Percentiles rank a stretch among this genome's conserved stretches.
phyloP scores from a whole-genome alignment of 192 early-diverging fungal species.

The Coemansia sp. region DNA sequence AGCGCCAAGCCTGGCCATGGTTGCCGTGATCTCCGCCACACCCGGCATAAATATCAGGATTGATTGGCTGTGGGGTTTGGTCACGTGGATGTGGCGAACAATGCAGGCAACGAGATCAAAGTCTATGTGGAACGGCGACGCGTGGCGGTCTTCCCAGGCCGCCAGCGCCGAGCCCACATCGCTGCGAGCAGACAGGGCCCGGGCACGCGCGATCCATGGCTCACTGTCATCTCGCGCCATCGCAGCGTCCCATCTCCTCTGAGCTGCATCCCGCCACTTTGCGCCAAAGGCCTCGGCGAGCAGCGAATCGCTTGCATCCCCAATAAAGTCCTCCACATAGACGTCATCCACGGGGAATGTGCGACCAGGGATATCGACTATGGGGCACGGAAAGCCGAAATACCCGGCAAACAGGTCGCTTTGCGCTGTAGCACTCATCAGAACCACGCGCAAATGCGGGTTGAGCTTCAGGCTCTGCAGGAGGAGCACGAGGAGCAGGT shows the following conservation, averaged over 20 bases:
- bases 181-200: neutral
- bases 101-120: conserved; percentile 58
- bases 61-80: conserved; percentile 46
- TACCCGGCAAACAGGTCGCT: conserved; percentile 73
- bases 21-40: conserved; percentile 69
- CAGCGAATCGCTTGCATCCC: neutral
- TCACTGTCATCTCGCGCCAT: neutral
- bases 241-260: neutral
- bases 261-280: neutral
- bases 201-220: conserved; percentile 1
- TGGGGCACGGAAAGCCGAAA: conserved; percentile 61
- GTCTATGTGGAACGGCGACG: conserved; percentile 42
- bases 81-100: conserved; percentile 60
- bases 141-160: conserved; percentile 27
- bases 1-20: conserved; percentile 58
- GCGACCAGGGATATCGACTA: conserved; percentile 70
- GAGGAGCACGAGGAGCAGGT: conserved; percentile 79
- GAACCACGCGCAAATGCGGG: conserved; percentile 61
- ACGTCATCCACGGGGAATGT: conserved; percentile 71
- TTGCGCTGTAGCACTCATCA: conserved; percentile 93
- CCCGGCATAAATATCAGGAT: conserved; percentile 75
- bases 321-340: conserved; percentile 49
- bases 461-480: conserved; percentile 56
- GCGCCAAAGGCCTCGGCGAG: conserved; percentile 11
- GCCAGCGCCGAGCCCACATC: conserved; percentile 8